Base-by-base conservation (phyloP, 495 filamentous ascomycete species). In the Aspergillus homomorphus region DNA sequence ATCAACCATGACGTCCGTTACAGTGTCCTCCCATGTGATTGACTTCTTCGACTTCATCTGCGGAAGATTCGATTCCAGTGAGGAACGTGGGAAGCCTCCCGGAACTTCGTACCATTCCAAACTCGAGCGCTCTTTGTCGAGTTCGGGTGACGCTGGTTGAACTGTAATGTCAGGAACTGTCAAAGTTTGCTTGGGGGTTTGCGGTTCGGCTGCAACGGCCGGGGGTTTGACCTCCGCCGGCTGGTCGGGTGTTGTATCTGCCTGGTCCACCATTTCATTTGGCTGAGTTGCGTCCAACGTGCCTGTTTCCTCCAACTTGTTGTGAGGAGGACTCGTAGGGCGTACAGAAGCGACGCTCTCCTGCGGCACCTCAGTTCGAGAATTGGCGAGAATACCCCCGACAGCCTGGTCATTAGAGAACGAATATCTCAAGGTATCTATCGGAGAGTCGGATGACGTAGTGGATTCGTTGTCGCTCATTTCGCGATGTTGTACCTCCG, bases 341-440 rank as follows among this genome's bases (percentile, higher is more conserved):
- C 56, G 28, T 0, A 48, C 33, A 10, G 53, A 45, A 8, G 26
- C 18, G 20, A 22, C 23, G 20, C 43, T 55, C 18, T 41, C 23
- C 24, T 55, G 12, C 20, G 28, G 45, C 10, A 58, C 58, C 16
- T 51, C 33, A 3, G n/a, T 23, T 45, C 50, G 58, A 26, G 59
- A 46, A 33, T 66, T 65, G 7, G 78, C 73, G n/a, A 91, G 60
- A 0, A 89, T 68, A 0, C 77, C 74, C 24, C 81, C 87, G 54
- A 91, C 69, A 3, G 78, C 80, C 63, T 86, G 84, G 63, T 93
- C 90, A 63, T 73, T 87, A 3, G 88, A 89, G 18, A 79, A 66
- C 22, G 73, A 75, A 9, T 66, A 45, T 20, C 30, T 56, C 15
- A 38, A 62, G 20, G 50, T 52, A 24, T 33, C 64, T 53, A 45